Base-by-base conservation (phyloP, 2,329 filamentous ascomycete genomes). In the Fusarium goolgardi region DNA sequence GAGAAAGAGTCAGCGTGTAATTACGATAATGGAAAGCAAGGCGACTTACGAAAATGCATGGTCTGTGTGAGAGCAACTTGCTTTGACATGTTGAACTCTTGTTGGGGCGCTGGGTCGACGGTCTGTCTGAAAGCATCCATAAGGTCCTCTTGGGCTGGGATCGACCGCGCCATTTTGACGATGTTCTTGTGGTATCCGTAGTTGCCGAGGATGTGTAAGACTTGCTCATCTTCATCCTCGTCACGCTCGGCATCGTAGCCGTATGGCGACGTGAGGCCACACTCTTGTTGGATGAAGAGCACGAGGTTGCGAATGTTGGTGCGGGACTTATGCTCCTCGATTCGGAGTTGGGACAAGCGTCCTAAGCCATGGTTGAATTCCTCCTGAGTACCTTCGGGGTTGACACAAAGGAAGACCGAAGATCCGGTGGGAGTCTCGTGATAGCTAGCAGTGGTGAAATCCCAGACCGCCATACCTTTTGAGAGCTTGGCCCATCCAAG, bases 401-500 rank as follows among this genome's bases (percentile, higher is more conserved):
- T 59, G 2, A 73, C 47, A 5, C 66, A 73, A 7, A 78, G 32
- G 25, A 79, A 70, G 1, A 77, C 70, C 3, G 18, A 18, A 15
- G 51, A 51, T 0, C 74, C 74, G 0, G 58, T 59, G 0, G 75
- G 73, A 1, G 62, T 18, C 6, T 59, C 57, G 3, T 56, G 56
- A 10, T 75, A 74, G 0, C 43, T 46, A 0, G 68, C 63, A 1
- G 65, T 63, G 3, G 62, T 46, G 27, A 75, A 73, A 18, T 79
- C 71, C 62, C 70, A 78, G 1, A 77, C 57, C 16, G 73, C 73
- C 29, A 74, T 67, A 4, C 70, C 74, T 6, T 51, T 57, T 9
- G 67, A 63, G 6, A 79, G 23, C 3, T 70, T 54, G 5, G 47
- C 37, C 71, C 75, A 79, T 7, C 27, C 11, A 16, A 31, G 18